These are phyloP conservation scores for Hirschioporus abietinus DNA, from an alignment of 768 basidiomycete species.

Conservation along the genomic window DNA sequence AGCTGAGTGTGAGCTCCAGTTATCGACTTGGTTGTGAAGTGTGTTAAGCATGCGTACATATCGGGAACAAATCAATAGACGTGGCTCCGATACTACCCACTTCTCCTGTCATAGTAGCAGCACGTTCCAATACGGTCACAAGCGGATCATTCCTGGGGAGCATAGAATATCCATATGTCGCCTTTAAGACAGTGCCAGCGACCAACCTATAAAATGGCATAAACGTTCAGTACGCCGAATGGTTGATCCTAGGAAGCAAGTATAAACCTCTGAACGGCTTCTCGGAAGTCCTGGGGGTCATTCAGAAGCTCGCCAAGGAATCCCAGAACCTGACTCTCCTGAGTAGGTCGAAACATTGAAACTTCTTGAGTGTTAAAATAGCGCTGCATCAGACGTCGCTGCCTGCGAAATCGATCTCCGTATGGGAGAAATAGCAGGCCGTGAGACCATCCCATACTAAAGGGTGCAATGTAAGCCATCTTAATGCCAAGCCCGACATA, in stretches of 20 bases:
- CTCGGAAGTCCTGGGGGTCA: neutral
- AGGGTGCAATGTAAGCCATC: neutral
- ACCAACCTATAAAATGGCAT: neutral
- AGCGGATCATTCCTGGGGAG: conserved; percentile 2
- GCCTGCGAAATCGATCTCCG: neutral
- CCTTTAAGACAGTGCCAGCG: neutral
- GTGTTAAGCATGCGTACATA: neutral
- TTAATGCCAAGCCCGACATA: neutral
- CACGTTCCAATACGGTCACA: neutral
- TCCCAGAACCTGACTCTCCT: neutral
- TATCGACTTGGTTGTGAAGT: neutral
- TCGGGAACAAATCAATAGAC: neutral
- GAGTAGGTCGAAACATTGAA: neutral
- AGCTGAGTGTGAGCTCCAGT: neutral
- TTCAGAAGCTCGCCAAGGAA: neutral
- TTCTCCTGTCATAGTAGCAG: neutral
- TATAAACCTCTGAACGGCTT: neutral
- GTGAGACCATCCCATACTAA: neutral
- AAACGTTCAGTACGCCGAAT: neutral
- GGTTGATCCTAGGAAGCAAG: neutral
- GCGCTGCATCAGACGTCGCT: neutral
- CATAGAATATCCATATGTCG: conserved; percentile 1
- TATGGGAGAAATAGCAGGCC: neutral
- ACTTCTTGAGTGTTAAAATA: conserved; percentile 7
- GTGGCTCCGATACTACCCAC: neutral